phyloP scores from a whole-genome alignment of 2,329 filamentous ascomycete species.

The Colletotrichum graminicola region DNA sequence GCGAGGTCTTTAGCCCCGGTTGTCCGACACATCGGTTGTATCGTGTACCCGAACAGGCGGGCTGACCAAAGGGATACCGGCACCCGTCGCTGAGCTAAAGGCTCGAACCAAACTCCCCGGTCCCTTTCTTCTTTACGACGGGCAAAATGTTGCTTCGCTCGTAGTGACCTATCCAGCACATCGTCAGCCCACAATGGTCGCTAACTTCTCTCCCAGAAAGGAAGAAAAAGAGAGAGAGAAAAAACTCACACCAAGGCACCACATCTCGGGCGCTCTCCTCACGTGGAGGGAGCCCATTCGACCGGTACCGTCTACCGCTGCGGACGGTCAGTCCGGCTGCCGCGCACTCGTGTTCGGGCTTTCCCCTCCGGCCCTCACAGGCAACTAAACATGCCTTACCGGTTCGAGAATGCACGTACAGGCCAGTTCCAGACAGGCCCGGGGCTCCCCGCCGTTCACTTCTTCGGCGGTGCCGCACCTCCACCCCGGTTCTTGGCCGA shows the following conservation, averaged over 20 bases:
- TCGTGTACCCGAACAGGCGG: not conserved
- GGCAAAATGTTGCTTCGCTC: not conserved
- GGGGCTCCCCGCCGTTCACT: not conserved
- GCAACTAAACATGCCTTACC: not conserved
- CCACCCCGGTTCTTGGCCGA: conserved; percentile 8
- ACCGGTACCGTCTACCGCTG: not conserved
- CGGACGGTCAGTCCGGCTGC: not conserved
- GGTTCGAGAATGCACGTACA: not conserved
- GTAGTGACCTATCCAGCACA: not conserved
- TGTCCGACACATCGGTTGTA: too few relatives aligned
- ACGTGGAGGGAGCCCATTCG: too few relatives aligned
- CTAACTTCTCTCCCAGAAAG: too few relatives aligned
- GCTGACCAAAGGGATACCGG: not conserved
- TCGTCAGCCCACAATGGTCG: not conserved
- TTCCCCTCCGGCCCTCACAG: not conserved
- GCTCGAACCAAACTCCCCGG: not conserved
- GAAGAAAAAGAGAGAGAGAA: too few relatives aligned
- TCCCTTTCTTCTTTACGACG: not conserved
- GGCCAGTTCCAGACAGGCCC: not conserved
- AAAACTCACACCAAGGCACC: not conserved
- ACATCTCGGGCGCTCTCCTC: not conserved
- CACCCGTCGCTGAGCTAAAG: not conserved
- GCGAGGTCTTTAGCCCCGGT: too few relatives aligned
- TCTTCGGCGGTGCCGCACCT: conserved; percentile 2
- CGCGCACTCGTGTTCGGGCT: not conserved